Evolutionary conservation across 495 filamentous ascomycete species (phyloP), one percentile per base, ranked within the genome.

Genomic region (Rostrohypoxylon terebratum): DNA sequence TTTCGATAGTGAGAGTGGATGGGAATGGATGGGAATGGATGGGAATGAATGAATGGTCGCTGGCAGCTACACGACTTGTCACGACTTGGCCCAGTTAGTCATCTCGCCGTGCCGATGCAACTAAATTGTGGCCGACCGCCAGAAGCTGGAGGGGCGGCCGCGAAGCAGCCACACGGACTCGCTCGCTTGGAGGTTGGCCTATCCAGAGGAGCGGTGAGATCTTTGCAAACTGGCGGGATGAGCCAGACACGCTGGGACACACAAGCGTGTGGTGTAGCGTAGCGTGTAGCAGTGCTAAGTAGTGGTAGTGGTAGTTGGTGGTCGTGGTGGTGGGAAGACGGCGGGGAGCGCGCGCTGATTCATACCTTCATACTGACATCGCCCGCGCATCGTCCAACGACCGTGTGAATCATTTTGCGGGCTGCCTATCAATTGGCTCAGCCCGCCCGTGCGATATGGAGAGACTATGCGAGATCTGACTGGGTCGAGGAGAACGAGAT

Each of bases 221-320:
- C 18, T 73, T 69, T 69, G 65, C 65, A 42, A 73, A 73, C 51
- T 65, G 70, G 70, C 70, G 70, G 70, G 65, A 63, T 25, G 18
- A n/a, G 18, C 42, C 18, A 20, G 42, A 45, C 42, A 45, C 16
- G 6, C 28, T 28, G 28, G 70, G 65, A 63, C 38, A 69, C 59
- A 54, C 42, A 16, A 47, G 21, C 7, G 48, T 31, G 48, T 31
- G 31, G 20, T 14, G 23, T 28, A 51, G 47, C 23, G 23, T 53
- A 7, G 48, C 23, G 48, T 40, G 48, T 21, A 28, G 28, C 28
- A 28, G 28, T 5, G 28, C 6, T n/a, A n/a, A n/a, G n/a, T n/a
- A n/a, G n/a, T n/a, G n/a, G n/a, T n/a, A n/a, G n/a, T n/a, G n/a
- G n/a, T n/a, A n/a, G n/a, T n/a, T n/a, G n/a, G n/a, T n/a, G n/a